Percentiles rank a stretch among this genome's conserved stretches.
Evolutionary conservation across 306 rosid genomes (phyloP).

Genomic region (Vigna nakashimae): DNA sequence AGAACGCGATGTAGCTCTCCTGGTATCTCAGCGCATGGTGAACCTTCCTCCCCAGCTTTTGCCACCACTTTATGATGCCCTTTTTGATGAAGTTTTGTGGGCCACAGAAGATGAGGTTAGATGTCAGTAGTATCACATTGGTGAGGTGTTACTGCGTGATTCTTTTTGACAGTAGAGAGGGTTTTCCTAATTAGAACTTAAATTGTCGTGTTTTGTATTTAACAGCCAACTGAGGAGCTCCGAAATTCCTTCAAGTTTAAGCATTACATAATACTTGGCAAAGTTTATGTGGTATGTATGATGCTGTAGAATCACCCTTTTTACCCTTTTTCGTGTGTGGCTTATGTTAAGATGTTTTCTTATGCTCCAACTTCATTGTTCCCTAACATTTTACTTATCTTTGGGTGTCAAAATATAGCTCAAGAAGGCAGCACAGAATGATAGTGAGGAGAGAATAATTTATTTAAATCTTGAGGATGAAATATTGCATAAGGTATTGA

Average conservation of each 20-base stretch:
- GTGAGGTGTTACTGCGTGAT: conserved; percentile 34
- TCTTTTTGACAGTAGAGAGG: conserved; percentile 18
- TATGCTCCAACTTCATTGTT: conserved; percentile 12
- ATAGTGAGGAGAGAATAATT: conserved; percentile 54
- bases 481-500: conserved; percentile 76
- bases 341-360: conserved; percentile 29
- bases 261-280: conserved; percentile 61
- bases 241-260: conserved; percentile 67
- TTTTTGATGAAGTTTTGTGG: conserved; percentile 89
- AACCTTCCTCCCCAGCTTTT: conserved; percentile 88
- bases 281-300: conserved; percentile 75
- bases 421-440: conserved; percentile 54
- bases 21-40: conserved; percentile 80
- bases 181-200: conserved; percentile 33
- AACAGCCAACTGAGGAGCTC: conserved; percentile 82
- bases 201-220: conserved; percentile 44
- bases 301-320: conserved; percentile 36
- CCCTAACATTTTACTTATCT: conserved; percentile 20
- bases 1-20: conserved; percentile 60
- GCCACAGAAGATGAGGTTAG: conserved; percentile 97
- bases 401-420: conserved; percentile 54
- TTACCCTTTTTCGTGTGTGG: conserved; percentile 9
- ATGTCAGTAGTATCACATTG: conserved; percentile 38
- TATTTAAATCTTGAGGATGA: conserved; percentile 89
- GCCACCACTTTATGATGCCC: conserved; percentile 84